Conservation (phyloP, 352 stramenopile genomes). For the Globisporangium irregulare region DNA sequence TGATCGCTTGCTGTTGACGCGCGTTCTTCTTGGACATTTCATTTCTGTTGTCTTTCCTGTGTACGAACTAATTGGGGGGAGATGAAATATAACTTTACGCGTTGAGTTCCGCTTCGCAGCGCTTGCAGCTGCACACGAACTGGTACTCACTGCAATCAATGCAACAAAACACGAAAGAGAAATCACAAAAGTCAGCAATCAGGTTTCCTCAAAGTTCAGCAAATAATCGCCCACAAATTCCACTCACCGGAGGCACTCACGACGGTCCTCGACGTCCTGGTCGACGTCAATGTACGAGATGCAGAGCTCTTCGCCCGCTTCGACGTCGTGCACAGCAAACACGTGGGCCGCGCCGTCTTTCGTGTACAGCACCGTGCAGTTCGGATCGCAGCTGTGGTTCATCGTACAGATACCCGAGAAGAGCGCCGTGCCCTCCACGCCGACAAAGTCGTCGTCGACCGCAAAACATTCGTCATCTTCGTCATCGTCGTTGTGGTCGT, state of each 20-base stretch:
- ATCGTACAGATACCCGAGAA: conserved; percentile 93
- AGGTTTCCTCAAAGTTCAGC: background rate
- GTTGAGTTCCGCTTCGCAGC: conserved; percentile 61
- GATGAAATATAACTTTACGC: conserved; percentile 26
- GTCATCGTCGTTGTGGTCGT: conserved; percentile 40
- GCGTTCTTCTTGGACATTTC: background rate
- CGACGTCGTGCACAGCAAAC: conserved; percentile 69
- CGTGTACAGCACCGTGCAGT: conserved; percentile 90
- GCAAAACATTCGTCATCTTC: conserved; percentile 36
- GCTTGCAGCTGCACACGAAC: conserved; percentile 67
- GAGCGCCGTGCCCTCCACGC: conserved; percentile 94
- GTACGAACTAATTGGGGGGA: background rate
- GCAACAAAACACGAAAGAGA: background rate
- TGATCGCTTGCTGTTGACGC: background rate
- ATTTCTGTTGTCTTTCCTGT: background rate
- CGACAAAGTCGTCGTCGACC: conserved; percentile 86
- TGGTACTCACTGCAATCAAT: conserved; percentile 64
- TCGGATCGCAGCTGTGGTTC: conserved; percentile 95
- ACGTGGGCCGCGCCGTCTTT: conserved; percentile 69
- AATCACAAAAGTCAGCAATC: background rate
- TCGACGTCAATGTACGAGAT: conserved; percentile 95
- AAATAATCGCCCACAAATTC: background rate
- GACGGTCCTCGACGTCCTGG: conserved; percentile 72
- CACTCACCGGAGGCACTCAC: conserved; percentile 64
- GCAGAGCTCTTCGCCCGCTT: conserved; percentile 89